Conservation (phyloP, 805 yeast species). For the Candida manassasensis region DNA sequence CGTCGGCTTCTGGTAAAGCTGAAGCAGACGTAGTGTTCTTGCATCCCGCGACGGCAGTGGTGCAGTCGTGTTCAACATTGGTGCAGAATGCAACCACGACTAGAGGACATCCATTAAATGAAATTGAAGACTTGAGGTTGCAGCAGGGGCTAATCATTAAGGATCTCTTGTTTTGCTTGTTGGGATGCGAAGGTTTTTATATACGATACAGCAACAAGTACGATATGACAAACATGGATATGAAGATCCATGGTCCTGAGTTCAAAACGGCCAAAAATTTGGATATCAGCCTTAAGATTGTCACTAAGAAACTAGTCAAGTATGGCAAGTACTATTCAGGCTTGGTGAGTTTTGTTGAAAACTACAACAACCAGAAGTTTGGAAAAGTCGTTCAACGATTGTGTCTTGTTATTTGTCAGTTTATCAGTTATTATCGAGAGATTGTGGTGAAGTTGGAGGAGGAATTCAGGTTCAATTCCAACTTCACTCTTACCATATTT, state of each 20-base stretch:
- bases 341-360: constrained; percentile 55
- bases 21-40: constrained; percentile 1
- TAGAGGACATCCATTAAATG: constrained; percentile 44
- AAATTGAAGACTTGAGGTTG: constrained; percentile 41
- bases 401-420: constrained; percentile 49
- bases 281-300: constrained; percentile 68
- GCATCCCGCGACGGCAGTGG: neutral
- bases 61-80: neutral
- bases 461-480: constrained; percentile 43
- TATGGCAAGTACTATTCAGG: constrained; percentile 62
- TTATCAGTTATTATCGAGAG: constrained; percentile 21
- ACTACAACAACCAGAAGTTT: constrained; percentile 47
- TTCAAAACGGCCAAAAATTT: constrained; percentile 66
- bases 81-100: constrained; percentile 12
- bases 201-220: constrained; percentile 63
- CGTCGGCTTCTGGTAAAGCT: neutral
- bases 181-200: constrained; percentile 75
- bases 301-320: constrained; percentile 55
- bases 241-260: constrained; percentile 64
- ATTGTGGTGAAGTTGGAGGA: constrained; percentile 45
- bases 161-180: constrained; percentile 64
- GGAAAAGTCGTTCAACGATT: constrained; percentile 76
- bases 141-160: constrained; percentile 72
- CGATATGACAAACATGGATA: constrained; percentile 38
- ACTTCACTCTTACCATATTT: constrained; percentile 56